These are phyloP conservation scores for Fagopyrum esculentum DNA, from an alignment of 148 eudicot species.

Conservation along the genomic window DNA sequence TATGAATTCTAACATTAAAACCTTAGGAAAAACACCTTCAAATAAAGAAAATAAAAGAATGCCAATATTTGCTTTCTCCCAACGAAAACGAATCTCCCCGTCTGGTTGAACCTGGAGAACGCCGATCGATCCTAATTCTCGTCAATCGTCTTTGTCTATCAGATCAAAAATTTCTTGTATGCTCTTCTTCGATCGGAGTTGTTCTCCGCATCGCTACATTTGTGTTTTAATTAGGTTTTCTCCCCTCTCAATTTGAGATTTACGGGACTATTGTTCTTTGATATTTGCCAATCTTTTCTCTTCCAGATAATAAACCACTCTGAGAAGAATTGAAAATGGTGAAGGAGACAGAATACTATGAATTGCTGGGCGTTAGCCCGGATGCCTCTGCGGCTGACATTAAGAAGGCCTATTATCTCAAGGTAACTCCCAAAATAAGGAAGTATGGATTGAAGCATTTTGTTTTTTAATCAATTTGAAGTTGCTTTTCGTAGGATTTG, in stretches of 20 bases:
- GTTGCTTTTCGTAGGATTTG: too few species aligned
- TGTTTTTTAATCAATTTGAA: too few species aligned
- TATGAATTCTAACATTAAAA: too few species aligned
- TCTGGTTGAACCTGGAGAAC: too few species aligned
- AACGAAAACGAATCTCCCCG: too few species aligned
- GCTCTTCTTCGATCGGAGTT: background rate
- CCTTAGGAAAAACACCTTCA: too few species aligned
- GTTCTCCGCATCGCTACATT: background rate
- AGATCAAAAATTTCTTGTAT: background rate
- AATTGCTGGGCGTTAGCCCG: constrained; percentile 59
- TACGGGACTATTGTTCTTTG: background rate
- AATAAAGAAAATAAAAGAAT: too few species aligned
- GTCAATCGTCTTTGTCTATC: background rate
- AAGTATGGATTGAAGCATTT: background rate
- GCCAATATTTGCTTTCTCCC: too few species aligned
- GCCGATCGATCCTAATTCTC: too few species aligned
- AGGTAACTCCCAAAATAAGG: constrained; percentile 26
- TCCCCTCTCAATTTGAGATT: background rate
- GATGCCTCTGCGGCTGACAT: constrained; percentile 68
- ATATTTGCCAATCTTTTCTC: background rate
- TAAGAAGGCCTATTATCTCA: constrained; percentile 81
- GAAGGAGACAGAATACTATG: constrained; percentile 82
- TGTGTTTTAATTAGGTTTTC: background rate
- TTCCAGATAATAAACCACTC: background rate
- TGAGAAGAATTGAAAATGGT: constrained; percentile 37